Evolutionary conservation across 1,284 basidiomycete genomes (phyloP).

Genomic region (Tremellales sp.): DNA sequence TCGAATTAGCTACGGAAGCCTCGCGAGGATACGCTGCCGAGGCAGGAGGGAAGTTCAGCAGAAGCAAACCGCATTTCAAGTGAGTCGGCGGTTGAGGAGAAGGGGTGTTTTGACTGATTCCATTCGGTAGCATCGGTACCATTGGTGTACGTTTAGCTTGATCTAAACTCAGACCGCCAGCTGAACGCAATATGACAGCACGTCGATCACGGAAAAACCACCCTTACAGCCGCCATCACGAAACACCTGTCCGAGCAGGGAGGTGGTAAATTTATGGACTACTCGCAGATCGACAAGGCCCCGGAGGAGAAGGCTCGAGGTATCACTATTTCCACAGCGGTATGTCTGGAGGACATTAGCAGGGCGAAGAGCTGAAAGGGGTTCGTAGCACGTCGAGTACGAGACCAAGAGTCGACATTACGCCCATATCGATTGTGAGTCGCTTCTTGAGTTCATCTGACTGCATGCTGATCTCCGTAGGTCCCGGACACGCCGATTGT

Average conservation of each 20-base stretch:
- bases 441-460: background rate
- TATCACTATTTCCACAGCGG: conserved; percentile 81
- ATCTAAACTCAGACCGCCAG: background rate
- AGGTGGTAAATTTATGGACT: conserved; percentile 90
- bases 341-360: conserved; percentile 15
- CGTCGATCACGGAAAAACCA: conserved; percentile 94
- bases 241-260: conserved; percentile 85
- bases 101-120: conserved; percentile 4
- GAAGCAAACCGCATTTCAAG: conserved; percentile 92
- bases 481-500: conserved; percentile 79
- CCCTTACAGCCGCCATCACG: conserved; percentile 97
- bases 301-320: conserved; percentile 99
- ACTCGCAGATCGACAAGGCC: conserved; percentile 98
- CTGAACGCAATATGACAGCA: conserved; percentile 51
- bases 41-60: conserved; percentile 65
- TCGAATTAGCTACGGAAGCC: background rate
- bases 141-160: conserved; percentile 56
- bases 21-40: conserved; percentile 56
- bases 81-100: conserved; percentile 19
- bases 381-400: conserved; percentile 91
- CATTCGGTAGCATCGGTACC: conserved; percentile 67
- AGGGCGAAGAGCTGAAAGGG: background rate
- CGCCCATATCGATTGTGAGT: conserved; percentile 80
- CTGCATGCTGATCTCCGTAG: background rate
- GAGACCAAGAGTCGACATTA: conserved; percentile 91